Evolutionary conservation across 1,284 basidiomycete species (phyloP).

Genomic region (Trichosporon sp.): DNA sequence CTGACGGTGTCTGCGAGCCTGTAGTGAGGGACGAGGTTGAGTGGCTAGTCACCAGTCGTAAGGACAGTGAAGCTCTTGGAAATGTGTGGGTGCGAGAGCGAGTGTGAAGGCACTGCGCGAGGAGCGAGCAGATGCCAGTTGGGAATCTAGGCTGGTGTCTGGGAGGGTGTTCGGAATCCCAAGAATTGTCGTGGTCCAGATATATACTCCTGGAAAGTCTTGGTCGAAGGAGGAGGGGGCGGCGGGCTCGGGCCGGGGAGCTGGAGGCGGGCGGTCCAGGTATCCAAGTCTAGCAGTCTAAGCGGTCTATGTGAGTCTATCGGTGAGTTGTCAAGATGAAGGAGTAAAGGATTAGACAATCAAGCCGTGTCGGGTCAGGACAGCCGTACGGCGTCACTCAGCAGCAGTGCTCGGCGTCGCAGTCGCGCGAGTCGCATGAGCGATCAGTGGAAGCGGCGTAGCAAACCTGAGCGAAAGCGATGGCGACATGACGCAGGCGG

Average conservation of each 20-base stretch:
- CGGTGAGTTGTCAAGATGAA: neutral
- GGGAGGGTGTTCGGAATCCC: neutral
- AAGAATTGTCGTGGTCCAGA: neutral
- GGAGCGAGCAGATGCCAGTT: neutral
- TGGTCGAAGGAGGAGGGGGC: neutral
- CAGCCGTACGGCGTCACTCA: neutral
- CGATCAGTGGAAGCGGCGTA: neutral
- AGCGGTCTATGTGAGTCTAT: conserved; percentile 1
- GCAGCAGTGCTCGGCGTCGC: neutral
- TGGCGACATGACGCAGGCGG: conserved; percentile 2
- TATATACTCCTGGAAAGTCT: neutral
- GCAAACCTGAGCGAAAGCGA: neutral
- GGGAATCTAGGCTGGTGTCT: neutral
- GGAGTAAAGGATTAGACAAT: neutral
- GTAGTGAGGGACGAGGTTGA: neutral
- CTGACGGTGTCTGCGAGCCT: neutral
- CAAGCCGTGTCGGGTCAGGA: neutral
- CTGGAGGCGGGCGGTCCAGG: neutral
- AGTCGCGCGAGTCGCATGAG: neutral
- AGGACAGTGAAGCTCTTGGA: neutral
- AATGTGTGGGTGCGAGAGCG: neutral
- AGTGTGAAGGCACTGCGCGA: neutral
- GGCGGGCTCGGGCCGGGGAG: neutral
- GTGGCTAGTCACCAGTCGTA: neutral
- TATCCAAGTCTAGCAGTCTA: neutral